These are phyloP conservation scores for Penicillium simplicissimum DNA, from an alignment of 495 filamentous ascomycete species.

Conservation along the genomic window DNA sequence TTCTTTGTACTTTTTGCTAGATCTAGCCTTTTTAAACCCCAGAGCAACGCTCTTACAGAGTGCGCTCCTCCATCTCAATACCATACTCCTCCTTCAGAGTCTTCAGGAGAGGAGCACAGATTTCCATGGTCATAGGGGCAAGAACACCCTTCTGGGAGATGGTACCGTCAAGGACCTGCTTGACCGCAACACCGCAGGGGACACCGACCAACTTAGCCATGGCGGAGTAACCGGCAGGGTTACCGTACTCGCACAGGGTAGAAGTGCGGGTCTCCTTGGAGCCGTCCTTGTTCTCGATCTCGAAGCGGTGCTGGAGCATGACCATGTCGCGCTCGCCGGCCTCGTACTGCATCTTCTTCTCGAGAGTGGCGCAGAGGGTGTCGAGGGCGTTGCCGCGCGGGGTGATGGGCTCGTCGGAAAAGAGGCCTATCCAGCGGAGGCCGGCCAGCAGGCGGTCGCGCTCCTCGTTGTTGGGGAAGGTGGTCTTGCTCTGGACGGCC, in stretches of 20 bases:
- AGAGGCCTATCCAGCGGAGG: slow-evolving; percentile 83
- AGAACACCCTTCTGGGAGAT: slow-evolving; percentile 76
- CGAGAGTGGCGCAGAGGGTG: slow-evolving; percentile 85
- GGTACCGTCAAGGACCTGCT: slow-evolving; percentile 81
- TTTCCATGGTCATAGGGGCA: slow-evolving; percentile 75
- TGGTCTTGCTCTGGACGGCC: slow-evolving; percentile 74
- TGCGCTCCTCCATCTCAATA: slow-evolving; percentile 41
- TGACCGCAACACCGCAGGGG: slow-evolving; percentile 61
- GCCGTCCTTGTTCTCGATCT: slow-evolving; percentile 80
- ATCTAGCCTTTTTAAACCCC: background rate
- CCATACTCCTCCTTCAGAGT: slow-evolving; percentile 49
- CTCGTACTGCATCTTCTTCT: slow-evolving; percentile 89
- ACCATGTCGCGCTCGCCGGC: slow-evolving; percentile 81
- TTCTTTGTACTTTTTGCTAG: slow-evolving; percentile 21
- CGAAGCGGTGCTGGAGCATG: slow-evolving; percentile 93
- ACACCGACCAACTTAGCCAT: slow-evolving; percentile 88
- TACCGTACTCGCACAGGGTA: slow-evolving; percentile 86
- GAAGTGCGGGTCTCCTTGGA: slow-evolving; percentile 71
- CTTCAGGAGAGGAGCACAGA: slow-evolving; percentile 66
- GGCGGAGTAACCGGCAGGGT: slow-evolving; percentile 76
- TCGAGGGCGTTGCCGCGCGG: slow-evolving; percentile 82
- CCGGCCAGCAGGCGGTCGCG: slow-evolving; percentile 74
- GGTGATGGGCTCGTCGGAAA: slow-evolving; percentile 72
- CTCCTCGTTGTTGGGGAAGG: slow-evolving; percentile 70
- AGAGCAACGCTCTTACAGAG: slow-evolving; percentile 32